phyloP scores from a whole-genome alignment of 352 stramenopile species.

The Globisporangium solare region DNA sequence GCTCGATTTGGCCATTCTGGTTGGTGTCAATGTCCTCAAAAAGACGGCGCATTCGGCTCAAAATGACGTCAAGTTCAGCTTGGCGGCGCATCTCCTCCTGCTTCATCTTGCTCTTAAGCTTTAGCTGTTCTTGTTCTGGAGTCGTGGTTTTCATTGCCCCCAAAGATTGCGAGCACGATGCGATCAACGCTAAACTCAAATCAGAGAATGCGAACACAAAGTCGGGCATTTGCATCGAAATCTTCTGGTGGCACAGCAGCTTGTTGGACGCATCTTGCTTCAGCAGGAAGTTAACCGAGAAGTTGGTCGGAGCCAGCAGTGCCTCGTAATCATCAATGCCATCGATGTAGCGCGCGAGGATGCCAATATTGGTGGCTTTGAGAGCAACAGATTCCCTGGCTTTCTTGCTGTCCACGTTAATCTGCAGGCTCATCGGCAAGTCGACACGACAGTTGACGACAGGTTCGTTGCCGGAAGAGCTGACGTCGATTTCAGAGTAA shows the following conservation, averaged over 20 bases:
- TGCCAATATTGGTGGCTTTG: constrained; percentile 43
- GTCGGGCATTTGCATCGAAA: constrained; percentile 60
- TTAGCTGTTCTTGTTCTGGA: constrained; percentile 50
- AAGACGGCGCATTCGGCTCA: constrained; percentile 49
- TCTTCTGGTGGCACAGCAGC: constrained; percentile 37
- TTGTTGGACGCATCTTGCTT: constrained; percentile 38
- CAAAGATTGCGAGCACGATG: constrained; percentile 46
- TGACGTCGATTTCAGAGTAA: constrained; percentile 51
- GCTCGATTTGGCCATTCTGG: constrained; percentile 56
- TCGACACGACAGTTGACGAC: constrained; percentile 50
- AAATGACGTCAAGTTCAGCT: constrained; percentile 46
- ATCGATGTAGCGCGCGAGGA: constrained; percentile 50
- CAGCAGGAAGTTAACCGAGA: constrained; percentile 44
- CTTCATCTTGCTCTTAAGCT: constrained; percentile 46
- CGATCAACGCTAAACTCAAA: constrained; percentile 59
- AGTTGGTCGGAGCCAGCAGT: constrained; percentile 38
- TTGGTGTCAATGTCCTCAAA: constrained; percentile 76
- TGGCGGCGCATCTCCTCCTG: constrained; percentile 47
- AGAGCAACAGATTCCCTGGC: constrained; percentile 44
- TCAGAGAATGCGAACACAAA: constrained; percentile 62
- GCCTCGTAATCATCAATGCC: constrained; percentile 31
- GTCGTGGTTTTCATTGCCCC: constrained; percentile 54
- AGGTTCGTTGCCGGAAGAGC: constrained; percentile 33
- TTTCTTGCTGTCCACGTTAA: constrained; percentile 41
- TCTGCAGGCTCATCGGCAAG: constrained; percentile 37